A percentile compares a stretch with the other conserved stretches of the same genome.
These are phyloP conservation scores for Cymbopogon flexuosus DNA, from an alignment of 202 grass and related monocot genomes.

Conservation along the genomic window DNA sequence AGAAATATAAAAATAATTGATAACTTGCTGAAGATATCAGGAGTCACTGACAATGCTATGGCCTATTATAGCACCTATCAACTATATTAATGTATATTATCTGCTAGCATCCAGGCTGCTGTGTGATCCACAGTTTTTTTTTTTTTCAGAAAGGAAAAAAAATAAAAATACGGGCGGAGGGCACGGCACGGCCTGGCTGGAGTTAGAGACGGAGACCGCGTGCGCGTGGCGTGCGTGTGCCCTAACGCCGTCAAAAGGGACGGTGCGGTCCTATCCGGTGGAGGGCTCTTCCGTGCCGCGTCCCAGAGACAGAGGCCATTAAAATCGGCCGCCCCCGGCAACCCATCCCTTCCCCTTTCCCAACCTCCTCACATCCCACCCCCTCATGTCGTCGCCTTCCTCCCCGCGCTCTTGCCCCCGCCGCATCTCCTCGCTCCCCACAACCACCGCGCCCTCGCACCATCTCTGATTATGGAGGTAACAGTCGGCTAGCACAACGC, in stretches of 20 bases:
- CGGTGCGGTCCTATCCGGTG: conserved; percentile 48
- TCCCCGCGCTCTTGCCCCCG: conserved; percentile 30
- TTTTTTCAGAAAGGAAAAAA: neutral
- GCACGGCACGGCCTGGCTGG: neutral
- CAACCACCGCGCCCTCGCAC: neutral
- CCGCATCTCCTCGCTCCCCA: neutral
- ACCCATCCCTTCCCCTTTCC: conserved; percentile 32
- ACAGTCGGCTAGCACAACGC: neutral
- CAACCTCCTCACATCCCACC: neutral
- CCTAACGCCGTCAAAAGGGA: conserved; percentile 33
- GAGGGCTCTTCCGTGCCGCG: conserved; percentile 30
- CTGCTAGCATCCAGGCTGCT: neutral
- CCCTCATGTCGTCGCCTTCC: conserved; percentile 31
- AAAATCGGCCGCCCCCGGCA: conserved; percentile 17
- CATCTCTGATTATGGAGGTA: conserved; percentile 1
- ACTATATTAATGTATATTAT: neutral
- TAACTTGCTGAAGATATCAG: neutral
- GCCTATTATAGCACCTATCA: neutral
- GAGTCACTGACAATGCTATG: neutral
- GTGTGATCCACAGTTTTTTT: neutral
- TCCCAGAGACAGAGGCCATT: conserved; percentile 15
- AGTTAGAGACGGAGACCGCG: neutral
- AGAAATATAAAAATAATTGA: neutral
- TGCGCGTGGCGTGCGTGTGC: neutral
- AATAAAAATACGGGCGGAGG: neutral